These are phyloP conservation scores for Paramecium biaurelia DNA, from an alignment of 73 alveolate species.

Conservation along the genomic window DNA sequence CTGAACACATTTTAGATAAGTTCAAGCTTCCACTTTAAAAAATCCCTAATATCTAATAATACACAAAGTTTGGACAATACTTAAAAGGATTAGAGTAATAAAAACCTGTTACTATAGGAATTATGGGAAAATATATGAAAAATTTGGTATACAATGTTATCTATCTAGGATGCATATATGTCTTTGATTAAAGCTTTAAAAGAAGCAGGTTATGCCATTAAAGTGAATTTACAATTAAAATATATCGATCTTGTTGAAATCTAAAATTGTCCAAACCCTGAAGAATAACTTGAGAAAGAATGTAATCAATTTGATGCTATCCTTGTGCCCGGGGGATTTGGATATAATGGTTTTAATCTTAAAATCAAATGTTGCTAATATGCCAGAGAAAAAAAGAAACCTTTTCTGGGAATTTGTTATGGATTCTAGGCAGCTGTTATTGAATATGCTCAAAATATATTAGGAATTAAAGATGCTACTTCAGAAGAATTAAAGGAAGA, in stretches of 20 bases:
- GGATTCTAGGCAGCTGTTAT: constrained; percentile 75
- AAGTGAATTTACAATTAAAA: not conserved
- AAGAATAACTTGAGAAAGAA: not conserved
- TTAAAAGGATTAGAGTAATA: not conserved
- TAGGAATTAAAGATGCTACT: constrained; percentile 66
- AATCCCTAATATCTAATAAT: not conserved
- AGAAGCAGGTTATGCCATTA: not conserved
- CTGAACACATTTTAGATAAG: not conserved
- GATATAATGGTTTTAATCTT: not conserved
- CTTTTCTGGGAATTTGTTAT: constrained; percentile 52
- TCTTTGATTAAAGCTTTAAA: not conserved
- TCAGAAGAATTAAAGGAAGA: constrained; percentile 56
- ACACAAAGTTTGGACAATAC: not conserved
- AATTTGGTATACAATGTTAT: not conserved
- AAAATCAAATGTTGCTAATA: not conserved
- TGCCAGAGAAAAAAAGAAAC: not conserved
- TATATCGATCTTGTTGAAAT: constrained; percentile 2
- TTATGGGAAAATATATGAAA: constrained; percentile 26
- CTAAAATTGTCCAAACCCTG: not conserved
- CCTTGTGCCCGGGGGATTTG: constrained; percentile 46
- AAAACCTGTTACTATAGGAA: not conserved
- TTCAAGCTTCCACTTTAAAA: not conserved
- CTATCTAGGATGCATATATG: constrained; percentile 15
- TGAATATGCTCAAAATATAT: constrained; percentile 70
- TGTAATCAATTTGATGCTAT: not conserved